Evolutionary conservation across 345 rosid species (phyloP).

Genomic region (Melastoma malabathricum): DNA sequence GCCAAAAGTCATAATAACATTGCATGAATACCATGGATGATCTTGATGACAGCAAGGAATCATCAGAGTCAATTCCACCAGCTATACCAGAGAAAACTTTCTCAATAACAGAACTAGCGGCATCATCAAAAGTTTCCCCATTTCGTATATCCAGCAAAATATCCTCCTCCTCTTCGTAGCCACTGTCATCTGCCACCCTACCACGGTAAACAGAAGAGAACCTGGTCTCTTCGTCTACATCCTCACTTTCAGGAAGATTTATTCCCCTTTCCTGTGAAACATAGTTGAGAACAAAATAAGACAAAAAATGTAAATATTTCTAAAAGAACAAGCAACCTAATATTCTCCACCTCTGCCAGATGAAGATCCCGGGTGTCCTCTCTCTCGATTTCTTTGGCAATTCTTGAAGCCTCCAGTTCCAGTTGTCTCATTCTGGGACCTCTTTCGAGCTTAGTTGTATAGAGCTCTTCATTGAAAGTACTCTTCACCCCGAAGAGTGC

Average conservation of each 20-base stretch:
- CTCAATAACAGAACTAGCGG: slow-evolving; percentile 23
- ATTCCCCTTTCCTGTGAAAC: slow-evolving; percentile 73
- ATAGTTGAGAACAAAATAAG: slow-evolving; percentile 5
- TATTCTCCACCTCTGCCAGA: slow-evolving; percentile 63
- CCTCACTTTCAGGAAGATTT: slow-evolving; percentile 39
- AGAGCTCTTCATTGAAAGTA: slow-evolving; percentile 80
- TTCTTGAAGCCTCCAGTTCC: slow-evolving; percentile 71
- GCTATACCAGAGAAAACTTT: slow-evolving; percentile 22
- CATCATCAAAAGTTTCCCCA: slow-evolving; percentile 46
- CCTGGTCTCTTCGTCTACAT: slow-evolving; percentile 73
- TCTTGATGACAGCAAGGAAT: slow-evolving; percentile 28
- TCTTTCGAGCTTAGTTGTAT: slow-evolving; percentile 74
- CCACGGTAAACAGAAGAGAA: slow-evolving; percentile 67
- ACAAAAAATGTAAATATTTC: slow-evolving; percentile 2
- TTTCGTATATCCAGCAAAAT: slow-evolving; percentile 43
- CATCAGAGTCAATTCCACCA: slow-evolving; percentile 28
- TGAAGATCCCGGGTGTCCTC: slow-evolving; percentile 80
- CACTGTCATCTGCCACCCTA: slow-evolving; percentile 53
- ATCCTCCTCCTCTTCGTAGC: slow-evolving; percentile 58
- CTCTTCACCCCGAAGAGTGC: slow-evolving; percentile 73
- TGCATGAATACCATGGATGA: slow-evolving; percentile 24
- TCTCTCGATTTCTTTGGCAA: slow-evolving; percentile 89
- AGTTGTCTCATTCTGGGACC: slow-evolving; percentile 42
- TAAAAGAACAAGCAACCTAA: slow-evolving; percentile 5
- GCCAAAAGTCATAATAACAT: neutral